A percentile compares a stretch with the other conserved stretches of the same genome.
Conservation (phyloP, 495 filamentous ascomycete species). For the Darksidea phi region DNA sequence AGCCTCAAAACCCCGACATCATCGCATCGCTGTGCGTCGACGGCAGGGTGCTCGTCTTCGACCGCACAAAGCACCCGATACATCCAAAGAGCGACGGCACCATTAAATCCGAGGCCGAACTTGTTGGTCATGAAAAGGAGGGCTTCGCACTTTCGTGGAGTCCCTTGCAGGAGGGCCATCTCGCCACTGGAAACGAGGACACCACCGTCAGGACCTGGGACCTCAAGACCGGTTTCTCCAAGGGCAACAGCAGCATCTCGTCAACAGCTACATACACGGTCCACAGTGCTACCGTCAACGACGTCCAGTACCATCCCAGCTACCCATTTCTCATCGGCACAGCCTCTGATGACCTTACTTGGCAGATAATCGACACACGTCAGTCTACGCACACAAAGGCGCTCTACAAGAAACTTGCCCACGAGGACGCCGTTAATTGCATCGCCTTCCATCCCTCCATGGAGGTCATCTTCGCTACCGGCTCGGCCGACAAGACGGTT, state of each 20-base stretch:
- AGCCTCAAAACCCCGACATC: constrained; percentile 95
- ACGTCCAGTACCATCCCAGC: constrained; percentile 89
- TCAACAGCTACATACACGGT: constrained; percentile 77
- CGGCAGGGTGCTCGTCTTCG: constrained; percentile 85
- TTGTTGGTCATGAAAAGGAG: constrained; percentile 81
- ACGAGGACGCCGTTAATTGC: constrained; percentile 90
- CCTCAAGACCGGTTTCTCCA: constrained; percentile 62
- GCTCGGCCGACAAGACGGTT: constrained; percentile 90
- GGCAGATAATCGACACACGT: constrained; percentile 87
- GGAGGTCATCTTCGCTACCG: constrained; percentile 85
- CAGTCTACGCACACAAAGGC: constrained; percentile 61
- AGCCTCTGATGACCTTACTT: constrained; percentile 90
- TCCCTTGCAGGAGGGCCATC: constrained; percentile 74
- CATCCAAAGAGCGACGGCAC: constrained; percentile 58
- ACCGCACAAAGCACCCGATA: constrained; percentile 87
- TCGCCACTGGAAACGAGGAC: constrained; percentile 89
- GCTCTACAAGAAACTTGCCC: constrained; percentile 58
- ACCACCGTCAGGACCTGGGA: constrained; percentile 90
- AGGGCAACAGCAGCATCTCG: constrained; percentile 66
- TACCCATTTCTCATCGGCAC: constrained; percentile 80
- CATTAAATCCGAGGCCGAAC: constrained; percentile 76
- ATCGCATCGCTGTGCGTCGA: constrained; percentile 93
- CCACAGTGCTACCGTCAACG: constrained; percentile 88
- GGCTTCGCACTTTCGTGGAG: constrained; percentile 96
- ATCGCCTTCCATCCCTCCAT: constrained; percentile 87